Evolutionary conservation across 2,329 filamentous ascomycete species (phyloP), one percentile per base, ranked within the genome.

Genomic region (Elsinoe australis): DNA sequence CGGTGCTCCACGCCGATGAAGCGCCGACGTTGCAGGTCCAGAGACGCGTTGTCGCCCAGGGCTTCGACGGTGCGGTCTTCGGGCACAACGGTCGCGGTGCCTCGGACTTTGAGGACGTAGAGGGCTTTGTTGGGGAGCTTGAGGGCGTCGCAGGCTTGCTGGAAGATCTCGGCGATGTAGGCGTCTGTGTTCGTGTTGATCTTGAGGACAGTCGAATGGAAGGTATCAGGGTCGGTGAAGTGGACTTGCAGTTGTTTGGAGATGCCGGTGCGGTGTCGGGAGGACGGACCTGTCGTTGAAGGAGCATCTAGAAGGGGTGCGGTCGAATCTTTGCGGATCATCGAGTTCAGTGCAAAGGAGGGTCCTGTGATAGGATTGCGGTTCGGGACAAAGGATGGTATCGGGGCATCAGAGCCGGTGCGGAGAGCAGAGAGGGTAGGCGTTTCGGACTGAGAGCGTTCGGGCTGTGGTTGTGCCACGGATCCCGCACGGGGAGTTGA

Each of bases 101-200:
- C 79, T 0, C 82, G 80, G 8, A 90, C 75, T 64, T 87, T 88
- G 53, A 94, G 75, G 4, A 90, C 82, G 61, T 87, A 85, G 49
- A 82, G 79, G 14, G 76, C 83, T 68, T 88, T 87, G 62, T 92
- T 87, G 45, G 45, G 32, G 0, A 92, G 71, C 50, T 85, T 80
- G 34, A 87, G 74, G 64, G 85, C 86, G 33, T 81, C 78, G 62
- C 86, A 92, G 2, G 86, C 82, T 54, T 80, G 73, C 59, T 90
- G 85, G 45, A 90, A 79, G 21, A 92, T 79, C 62, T 92, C 85
- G 34, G 83, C 85, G 35, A 92, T 78, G 61, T 89, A 92, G 22
- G 82, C 90, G 56, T 90, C 85, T 0, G 84, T 87, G 0, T 83
- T 89, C 36, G 87, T 85, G 53, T 85, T 80, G 14, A 89, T 69